Evolutionary conservation across 2,329 filamentous ascomycete species (phyloP), one percentile per base, ranked within the genome.

Genomic region (Fusarium fujikuroi): DNA sequence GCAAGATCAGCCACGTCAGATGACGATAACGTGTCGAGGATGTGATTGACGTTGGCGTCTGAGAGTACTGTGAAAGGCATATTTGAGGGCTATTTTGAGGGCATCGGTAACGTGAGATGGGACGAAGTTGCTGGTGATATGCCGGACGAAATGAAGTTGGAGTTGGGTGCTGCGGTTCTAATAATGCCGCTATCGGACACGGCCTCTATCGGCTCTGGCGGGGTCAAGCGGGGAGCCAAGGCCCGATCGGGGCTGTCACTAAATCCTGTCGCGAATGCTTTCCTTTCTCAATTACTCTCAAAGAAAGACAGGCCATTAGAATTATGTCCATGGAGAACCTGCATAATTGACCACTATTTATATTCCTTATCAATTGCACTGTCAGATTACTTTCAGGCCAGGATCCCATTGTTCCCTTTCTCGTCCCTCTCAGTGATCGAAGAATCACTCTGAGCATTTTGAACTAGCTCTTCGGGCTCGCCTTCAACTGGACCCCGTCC

Each of bases 41-140:
- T 76, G 23, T 75, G 63, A n/a, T 69, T 75, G 21, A 78, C 66
- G 30, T 78, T 73, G 9, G 44, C 9, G 28, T 78, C 72, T 7
- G 76, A 75, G 18, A 78, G 75, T 9, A 78, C 72, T 8, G 76
- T 78, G 40, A 78, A 78, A 5, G 75, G 7, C 76, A 78, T 78
- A 7, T 62, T 49, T 21, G 4, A 5, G 18, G 18, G 1, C 6
- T 6, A 10, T n/a, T 12, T 12, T 19, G 25, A n/a, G 7, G 25
- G 9, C 8, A 15, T 6, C 2, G 8, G 16, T 7, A 19, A 15
- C 2, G 36, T 9, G 10, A 14, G 15, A 30, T 36, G 9, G 16
- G 18, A 37, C 9, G 30, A 19, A 9, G 19, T 30, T 7, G 23
- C 52, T 19, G 32, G 36, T 40, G 21, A 53, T 40, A 39, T 28